Conservation (phyloP, 106 monocot species). For the Iris macrosiphon region DNA sequence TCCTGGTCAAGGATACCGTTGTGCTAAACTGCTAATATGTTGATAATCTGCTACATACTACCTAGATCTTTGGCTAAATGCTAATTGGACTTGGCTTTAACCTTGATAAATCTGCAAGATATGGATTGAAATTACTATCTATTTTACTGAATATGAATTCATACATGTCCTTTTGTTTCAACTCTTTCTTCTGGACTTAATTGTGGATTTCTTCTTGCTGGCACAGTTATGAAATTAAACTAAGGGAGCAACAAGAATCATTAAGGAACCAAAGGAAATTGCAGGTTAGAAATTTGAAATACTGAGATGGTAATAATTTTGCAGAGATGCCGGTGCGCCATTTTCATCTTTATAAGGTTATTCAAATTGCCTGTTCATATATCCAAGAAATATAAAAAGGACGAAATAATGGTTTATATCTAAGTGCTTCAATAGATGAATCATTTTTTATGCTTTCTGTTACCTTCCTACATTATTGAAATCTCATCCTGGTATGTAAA, state of each 20-base stretch:
- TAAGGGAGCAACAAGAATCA: constrained; percentile 89
- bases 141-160: not conserved
- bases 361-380: not conserved
- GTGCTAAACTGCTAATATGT: too few relatives aligned
- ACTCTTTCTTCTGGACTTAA: not conserved
- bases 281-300: constrained; percentile 48
- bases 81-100: too few relatives aligned
- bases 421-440: not conserved
- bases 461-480: too few relatives aligned
- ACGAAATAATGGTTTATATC: not conserved
- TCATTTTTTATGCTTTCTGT: too few relatives aligned
- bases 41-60: too few relatives aligned
- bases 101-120: too few relatives aligned
- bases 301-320: not conserved
- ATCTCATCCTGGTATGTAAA: too few relatives aligned
- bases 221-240: constrained; percentile 87
- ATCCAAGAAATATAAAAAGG: not conserved
- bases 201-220: constrained; percentile 1
- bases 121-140: too few relatives aligned
- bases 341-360: not conserved
- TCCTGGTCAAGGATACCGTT: too few relatives aligned
- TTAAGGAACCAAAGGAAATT: constrained; percentile 76
- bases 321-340: not conserved
- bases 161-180: not conserved
- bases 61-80: too few relatives aligned